phyloP scores from a whole-genome alignment of 306 rosid genomes.

The Cicer bijugum region DNA sequence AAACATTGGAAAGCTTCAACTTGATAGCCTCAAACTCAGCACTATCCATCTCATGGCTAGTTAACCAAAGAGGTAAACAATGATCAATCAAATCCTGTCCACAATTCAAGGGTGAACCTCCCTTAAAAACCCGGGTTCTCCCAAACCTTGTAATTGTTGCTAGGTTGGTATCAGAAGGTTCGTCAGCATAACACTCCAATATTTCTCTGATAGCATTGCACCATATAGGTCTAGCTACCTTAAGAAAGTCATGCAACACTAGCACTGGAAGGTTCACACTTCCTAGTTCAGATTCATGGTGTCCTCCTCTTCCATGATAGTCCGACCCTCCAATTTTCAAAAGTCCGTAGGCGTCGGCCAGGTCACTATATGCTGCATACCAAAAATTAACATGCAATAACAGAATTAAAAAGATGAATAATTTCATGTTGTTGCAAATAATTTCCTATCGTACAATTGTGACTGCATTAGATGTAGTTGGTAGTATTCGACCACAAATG shows the following conservation, averaged over 20 bases:
- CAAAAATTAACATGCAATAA: slow-evolving; percentile 32
- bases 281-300: slow-evolving; percentile 80
- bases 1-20: slow-evolving; percentile 70
- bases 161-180: slow-evolving; percentile 82
- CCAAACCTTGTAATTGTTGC: slow-evolving; percentile 67
- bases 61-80: slow-evolving; percentile 77
- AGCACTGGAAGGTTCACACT: slow-evolving; percentile 89
- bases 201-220: slow-evolving; percentile 69
- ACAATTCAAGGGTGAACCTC: slow-evolving; percentile 57
- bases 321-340: slow-evolving; percentile 96
- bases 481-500: neutral
- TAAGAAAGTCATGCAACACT: slow-evolving; percentile 73
- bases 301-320: slow-evolving; percentile 88
- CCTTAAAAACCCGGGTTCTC: slow-evolving; percentile 58
- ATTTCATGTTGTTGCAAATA: slow-evolving; percentile 20
- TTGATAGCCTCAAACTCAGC: slow-evolving; percentile 71
- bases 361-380: slow-evolving; percentile 75
- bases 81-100: slow-evolving; percentile 69
- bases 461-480: slow-evolving; percentile 1
- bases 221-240: slow-evolving; percentile 86
- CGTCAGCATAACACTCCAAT: slow-evolving; percentile 67
- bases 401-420: neutral
- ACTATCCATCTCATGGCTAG: slow-evolving; percentile 77
- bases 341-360: slow-evolving; percentile 77
- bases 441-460: slow-evolving; percentile 5